phyloP scores from a whole-genome alignment of 768 basidiomycete genomes.

The Erythrobasidium yunnanense region DNA sequence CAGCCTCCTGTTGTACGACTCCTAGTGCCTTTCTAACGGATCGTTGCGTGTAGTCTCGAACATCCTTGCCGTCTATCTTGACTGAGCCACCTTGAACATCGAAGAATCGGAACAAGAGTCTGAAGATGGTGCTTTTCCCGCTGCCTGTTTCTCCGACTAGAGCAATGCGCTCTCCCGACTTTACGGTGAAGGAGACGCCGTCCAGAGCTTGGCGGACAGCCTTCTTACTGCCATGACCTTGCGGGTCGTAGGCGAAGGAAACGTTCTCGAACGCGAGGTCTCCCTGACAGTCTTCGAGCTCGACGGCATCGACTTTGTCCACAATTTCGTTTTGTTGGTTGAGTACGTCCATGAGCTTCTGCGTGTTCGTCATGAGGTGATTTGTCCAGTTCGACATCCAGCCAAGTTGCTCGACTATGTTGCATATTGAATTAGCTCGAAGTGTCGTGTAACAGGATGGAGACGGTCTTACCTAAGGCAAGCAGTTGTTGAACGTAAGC shows the following conservation, averaged over 20 bases:
- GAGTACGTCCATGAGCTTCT: conserved; percentile 10
- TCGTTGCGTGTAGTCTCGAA: conserved; percentile 71
- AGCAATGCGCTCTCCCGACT: conserved; percentile 77
- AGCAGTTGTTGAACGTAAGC: not conserved
- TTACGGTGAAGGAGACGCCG: conserved; percentile 77
- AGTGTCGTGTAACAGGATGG: conserved; percentile 33
- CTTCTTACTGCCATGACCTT: conserved; percentile 43
- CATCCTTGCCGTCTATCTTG: conserved; percentile 57
- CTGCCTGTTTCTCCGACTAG: conserved; percentile 74
- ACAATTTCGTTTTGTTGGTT: conserved; percentile 3
- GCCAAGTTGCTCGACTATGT: conserved; percentile 38
- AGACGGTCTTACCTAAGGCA: not conserved
- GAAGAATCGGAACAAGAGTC: conserved; percentile 75
- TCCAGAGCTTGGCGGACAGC: conserved; percentile 44
- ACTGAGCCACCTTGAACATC: conserved; percentile 58
- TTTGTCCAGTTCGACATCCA: conserved; percentile 55
- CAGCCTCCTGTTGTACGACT: conserved; percentile 62
- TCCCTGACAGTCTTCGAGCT: not conserved
- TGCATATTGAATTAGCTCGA: conserved; percentile 56
- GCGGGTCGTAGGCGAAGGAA: conserved; percentile 58
- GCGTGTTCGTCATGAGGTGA: not conserved
- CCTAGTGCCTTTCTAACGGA: conserved; percentile 71
- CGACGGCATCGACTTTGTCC: conserved; percentile 5
- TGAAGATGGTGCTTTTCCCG: conserved; percentile 58
- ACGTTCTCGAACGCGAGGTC: conserved; percentile 51